phyloP scores from a whole-genome alignment of 2,329 filamentous ascomycete genomes.

The Ophiostoma sp. region DNA sequence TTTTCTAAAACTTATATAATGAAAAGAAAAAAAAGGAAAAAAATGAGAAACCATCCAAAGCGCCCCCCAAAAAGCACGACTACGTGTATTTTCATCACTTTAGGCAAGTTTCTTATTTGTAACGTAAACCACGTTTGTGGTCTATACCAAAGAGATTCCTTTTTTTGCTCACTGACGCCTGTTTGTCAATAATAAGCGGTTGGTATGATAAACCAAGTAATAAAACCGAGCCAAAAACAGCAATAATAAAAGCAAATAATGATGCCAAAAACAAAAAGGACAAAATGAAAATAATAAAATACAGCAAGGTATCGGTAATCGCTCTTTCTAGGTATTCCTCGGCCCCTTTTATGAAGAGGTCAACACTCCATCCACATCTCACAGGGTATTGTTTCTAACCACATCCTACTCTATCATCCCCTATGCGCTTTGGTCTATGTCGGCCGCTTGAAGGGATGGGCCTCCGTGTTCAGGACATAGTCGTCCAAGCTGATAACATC shows the following conservation, averaged over 20 bases:
- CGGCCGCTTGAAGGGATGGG: slow-evolving; percentile 57
- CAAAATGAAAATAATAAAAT: not conserved
- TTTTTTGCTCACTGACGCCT: not conserved
- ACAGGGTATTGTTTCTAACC: not conserved
- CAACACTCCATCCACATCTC: not conserved
- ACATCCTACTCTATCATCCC: not conserved
- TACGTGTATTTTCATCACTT: no score
- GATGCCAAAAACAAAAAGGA: not conserved
- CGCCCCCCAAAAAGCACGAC: no score
- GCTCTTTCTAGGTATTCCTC: not conserved
- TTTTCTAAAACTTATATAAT: no score
- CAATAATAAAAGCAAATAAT: not conserved
- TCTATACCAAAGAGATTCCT: not conserved
- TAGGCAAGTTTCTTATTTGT: no score
- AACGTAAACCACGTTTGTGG: not conserved
- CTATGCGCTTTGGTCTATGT: slow-evolving; percentile 29
- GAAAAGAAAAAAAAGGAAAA: not conserved
- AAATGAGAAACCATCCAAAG: not conserved
- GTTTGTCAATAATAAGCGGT: not conserved
- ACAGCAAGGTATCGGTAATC: not conserved
- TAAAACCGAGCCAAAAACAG: not conserved
- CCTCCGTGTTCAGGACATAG: slow-evolving; percentile 66
- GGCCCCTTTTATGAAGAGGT: not conserved
- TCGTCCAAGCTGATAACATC: slow-evolving; percentile 67
- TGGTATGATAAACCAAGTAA: not conserved